Base-by-base conservation (phyloP, 352 stramenopile genomes). In the Phytopythium aichiense region DNA sequence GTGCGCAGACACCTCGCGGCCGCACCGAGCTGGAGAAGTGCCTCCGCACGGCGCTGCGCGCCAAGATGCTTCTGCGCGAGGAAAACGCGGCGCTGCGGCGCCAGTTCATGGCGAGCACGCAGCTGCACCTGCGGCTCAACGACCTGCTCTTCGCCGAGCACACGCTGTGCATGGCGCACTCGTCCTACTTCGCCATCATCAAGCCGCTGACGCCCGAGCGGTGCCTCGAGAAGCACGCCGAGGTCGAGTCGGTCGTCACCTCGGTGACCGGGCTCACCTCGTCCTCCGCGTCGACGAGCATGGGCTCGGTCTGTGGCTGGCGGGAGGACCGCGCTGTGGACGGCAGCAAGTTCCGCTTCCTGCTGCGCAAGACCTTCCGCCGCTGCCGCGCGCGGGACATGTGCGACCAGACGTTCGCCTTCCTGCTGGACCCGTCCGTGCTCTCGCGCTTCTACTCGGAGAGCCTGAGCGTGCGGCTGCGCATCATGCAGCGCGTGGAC, bases 401-500 rank as follows among this genome's bases (percentile, higher is more conserved):
- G 28, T 71, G 66, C 33, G 68, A 65, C 28, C 65, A 64, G 54
- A 76, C 69, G 15, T 76, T 67, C 58, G 60, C 62, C 20, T 49
- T 76, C 30, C 62, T 76, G 31, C 28, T 67, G 56, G 64, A 73
- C 38, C 69, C 69, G 31, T 60, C 65, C 35, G 55, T 63, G 12
- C 69, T 66, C 40, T 59, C 67, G 50, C 70, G 67, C 37, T 53
- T 76, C 37, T 74, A 73, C 43, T 66, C 69, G 7, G 59, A 67
- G 7, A 58, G 64, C 20, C 65, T 74, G 63, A 64, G 64, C 57
- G 64, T 72, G 16, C 58, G 64, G 6, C 69, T 65, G 22, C 69
- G 69, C 11, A 65, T 74, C 6, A 67, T 76, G 42, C 69, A 76
- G 51, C 66, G 63, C 23, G 58, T 76, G 33, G 63, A 74, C n/a